Conservation (phyloP, 2,329 filamentous ascomycete species). For the Coccinonectria pachysandricola region DNA sequence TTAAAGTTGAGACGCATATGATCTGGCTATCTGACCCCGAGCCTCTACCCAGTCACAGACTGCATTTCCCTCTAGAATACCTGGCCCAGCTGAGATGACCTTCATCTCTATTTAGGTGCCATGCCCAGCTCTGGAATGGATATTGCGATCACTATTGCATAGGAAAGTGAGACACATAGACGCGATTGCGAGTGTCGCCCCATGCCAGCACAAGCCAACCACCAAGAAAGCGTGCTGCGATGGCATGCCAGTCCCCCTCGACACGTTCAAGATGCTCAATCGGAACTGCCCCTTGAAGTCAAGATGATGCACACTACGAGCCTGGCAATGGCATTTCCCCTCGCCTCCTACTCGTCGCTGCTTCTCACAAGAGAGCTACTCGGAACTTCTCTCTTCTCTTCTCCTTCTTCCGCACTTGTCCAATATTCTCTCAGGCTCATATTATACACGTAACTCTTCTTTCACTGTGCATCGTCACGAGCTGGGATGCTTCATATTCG, state of each 20-base stretch:
- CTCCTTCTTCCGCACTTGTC: background rate
- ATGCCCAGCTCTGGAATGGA: constrained; percentile 3
- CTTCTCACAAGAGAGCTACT: too few species aligned
- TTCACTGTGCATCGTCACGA: too few species aligned
- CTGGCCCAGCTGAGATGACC: too few species aligned
- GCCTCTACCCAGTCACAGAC: too few species aligned
- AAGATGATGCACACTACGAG: background rate
- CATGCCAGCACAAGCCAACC: constrained; percentile 5
- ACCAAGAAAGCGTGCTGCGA: constrained; percentile 5
- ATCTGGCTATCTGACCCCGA: too few species aligned
- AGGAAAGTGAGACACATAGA: constrained; percentile 3
- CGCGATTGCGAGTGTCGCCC: constrained; percentile 3
- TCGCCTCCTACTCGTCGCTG: too few species aligned
- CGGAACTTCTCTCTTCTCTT: constrained; percentile 1
- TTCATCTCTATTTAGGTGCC: too few species aligned
- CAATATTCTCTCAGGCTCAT: too few species aligned
- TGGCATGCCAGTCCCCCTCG: constrained; percentile 4
- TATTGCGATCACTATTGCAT: constrained; percentile 2
- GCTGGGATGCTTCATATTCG: too few species aligned
- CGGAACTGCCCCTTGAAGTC: background rate
- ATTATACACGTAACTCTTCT: too few species aligned
- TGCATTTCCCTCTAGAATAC: too few species aligned
- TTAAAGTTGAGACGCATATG: too few species aligned
- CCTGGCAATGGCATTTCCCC: constrained; percentile 1
- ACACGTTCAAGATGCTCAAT: background rate